phyloP scores from a whole-genome alignment of 768 basidiomycete species.

The Pulveroboletus ravenelii region DNA sequence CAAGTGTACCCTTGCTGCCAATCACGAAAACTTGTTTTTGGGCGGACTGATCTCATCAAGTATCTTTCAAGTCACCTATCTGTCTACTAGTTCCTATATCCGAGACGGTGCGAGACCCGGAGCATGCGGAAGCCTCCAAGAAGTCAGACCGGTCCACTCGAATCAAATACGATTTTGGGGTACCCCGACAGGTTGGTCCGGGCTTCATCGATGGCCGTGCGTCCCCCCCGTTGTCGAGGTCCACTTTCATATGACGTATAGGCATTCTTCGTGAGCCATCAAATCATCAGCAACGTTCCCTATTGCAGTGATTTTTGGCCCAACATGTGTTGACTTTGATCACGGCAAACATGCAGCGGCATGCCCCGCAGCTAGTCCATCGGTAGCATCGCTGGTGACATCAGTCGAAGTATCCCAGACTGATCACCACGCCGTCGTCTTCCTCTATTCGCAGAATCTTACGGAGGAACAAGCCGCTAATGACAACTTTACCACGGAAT shows the following conservation, averaged over 20 bases:
- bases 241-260: not conserved
- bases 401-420: not conserved
- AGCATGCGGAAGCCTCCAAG: not conserved
- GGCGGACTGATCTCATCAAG: not conserved
- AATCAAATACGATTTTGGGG: not conserved
- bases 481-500: not conserved
- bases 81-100: not conserved
- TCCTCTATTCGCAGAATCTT: not conserved
- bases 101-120: not conserved
- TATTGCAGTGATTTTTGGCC: not conserved
- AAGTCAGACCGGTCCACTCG: not conserved
- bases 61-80: not conserved
- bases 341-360: not conserved
- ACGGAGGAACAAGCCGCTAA: not conserved
- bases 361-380: not conserved
- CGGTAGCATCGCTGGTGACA: not conserved
- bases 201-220: not conserved
- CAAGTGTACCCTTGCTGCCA: too few relatives aligned
- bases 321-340: not conserved
- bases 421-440: not conserved
- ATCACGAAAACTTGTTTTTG: too few relatives aligned
- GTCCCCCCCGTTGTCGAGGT: slow-evolving; percentile 9
- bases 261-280: not conserved
- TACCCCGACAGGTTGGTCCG: too few relatives aligned
- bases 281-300: not conserved